A percentile compares a stretch with the other conserved stretches of the same genome.
Evolutionary conservation across 129 eudicot species (phyloP).

Genomic region (Helianthus tuberosus): DNA sequence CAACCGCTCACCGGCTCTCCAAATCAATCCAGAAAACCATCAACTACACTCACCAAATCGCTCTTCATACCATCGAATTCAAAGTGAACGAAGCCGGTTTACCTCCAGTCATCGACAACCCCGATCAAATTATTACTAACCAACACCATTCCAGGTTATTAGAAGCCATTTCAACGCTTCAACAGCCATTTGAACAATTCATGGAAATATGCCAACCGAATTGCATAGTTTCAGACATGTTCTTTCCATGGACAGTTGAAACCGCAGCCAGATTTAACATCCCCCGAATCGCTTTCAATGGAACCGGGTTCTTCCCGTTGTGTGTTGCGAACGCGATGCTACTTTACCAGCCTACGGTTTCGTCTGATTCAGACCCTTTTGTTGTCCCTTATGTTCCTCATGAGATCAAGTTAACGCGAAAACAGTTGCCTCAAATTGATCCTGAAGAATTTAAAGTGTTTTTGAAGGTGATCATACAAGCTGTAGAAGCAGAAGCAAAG

Average conservation of each 20-base stretch:
- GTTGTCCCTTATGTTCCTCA: constrained; percentile 62
- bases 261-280: constrained; percentile 61
- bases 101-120: constrained; percentile 41
- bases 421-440: constrained; percentile 29
- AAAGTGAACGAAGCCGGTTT: constrained; percentile 40
- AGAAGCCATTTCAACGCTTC: constrained; percentile 39
- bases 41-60: constrained; percentile 21
- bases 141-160: constrained; percentile 26
- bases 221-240: constrained; percentile 53
- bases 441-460: constrained; percentile 6
- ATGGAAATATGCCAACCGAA: constrained; percentile 37
- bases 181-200: constrained; percentile 53
- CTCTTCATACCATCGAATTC: constrained; percentile 27
- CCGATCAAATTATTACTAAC: constrained; percentile 27
- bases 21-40: constrained; percentile 34
- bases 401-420: constrained; percentile 37
- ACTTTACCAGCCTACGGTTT: constrained; percentile 40
- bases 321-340: constrained; percentile 33
- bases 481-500: constrained; percentile 35
- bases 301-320: constrained; percentile 44
- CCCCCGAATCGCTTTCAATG: constrained; percentile 69
- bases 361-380: constrained; percentile 52
- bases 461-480: constrained; percentile 7
- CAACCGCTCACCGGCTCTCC: constrained; percentile 36
- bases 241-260: constrained; percentile 54